Percentiles rank a stretch among this genome's conserved stretches.
Evolutionary conservation across 2,329 filamentous ascomycete species (phyloP).

Genomic region (Monosporascus cannonballus): DNA sequence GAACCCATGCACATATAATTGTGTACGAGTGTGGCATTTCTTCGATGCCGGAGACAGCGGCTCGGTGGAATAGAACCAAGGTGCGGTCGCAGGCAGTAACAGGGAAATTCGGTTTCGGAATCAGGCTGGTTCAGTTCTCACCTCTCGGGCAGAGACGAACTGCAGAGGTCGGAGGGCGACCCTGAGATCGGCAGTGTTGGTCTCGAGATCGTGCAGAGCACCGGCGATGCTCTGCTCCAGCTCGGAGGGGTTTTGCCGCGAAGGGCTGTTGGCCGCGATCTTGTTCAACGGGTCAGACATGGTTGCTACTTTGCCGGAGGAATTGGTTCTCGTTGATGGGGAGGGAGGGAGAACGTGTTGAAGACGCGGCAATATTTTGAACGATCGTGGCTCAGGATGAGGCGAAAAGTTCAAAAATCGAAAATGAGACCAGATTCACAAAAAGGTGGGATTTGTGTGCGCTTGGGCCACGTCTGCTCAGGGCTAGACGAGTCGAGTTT

Average conservation of each 20-base stretch:
- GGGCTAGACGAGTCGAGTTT: neutral
- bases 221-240: conserved; percentile 94
- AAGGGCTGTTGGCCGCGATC: conserved; percentile 96
- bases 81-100: conserved; percentile 16
- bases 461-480: neutral
- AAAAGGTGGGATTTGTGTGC: neutral
- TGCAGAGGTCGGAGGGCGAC: conserved; percentile 92
- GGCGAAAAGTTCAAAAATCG: neutral
- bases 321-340: conserved; percentile 6
- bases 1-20: conserved; percentile 8
- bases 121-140: conserved; percentile 52
- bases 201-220: conserved; percentile 98
- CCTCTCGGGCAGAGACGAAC: conserved; percentile 98
- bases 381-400: neutral
- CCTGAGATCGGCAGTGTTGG: conserved; percentile 98
- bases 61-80: conserved; percentile 21
- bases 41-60: conserved; percentile 3
- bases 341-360: conserved; percentile 6
- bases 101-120: conserved; percentile 6
- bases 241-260: conserved; percentile 92
- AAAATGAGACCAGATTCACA: neutral
- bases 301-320: conserved; percentile 35
- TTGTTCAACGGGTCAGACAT: conserved; percentile 83
- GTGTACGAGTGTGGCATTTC: neutral
- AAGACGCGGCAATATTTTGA: conserved; percentile 2